Percentiles rank a stretch among this genome's conserved stretches.
Conservation (phyloP, 306 rosid species). For the Vicia villosa region DNA sequence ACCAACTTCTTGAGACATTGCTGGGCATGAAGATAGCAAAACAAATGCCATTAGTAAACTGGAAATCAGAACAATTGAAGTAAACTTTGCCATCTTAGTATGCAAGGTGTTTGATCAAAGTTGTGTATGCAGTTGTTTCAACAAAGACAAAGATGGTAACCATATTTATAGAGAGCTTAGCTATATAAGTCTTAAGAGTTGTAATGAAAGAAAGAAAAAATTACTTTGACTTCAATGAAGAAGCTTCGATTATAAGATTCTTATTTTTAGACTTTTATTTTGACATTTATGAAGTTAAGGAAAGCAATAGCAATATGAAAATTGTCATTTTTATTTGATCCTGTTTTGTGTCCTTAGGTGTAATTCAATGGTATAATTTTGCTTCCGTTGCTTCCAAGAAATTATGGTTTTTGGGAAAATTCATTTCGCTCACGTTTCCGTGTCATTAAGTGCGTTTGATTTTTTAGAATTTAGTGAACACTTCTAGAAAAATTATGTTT, state of each 20-base stretch:
- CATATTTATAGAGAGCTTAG: constrained; percentile 30
- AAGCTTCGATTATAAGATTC: constrained; percentile 2
- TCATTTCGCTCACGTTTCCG: neutral
- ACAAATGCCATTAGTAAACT: constrained; percentile 38
- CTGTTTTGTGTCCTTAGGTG: neutral
- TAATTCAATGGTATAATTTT: neutral
- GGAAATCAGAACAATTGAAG: constrained; percentile 30
- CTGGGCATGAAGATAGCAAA: constrained; percentile 36
- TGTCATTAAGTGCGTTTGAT: too few species aligned
- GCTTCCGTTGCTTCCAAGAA: neutral
- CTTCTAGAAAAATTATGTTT: too few species aligned
- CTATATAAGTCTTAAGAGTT: neutral
- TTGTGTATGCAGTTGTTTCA: neutral
- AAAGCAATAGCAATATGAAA: neutral
- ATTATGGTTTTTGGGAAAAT: neutral
- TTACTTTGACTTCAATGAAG: neutral
- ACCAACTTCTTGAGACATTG: constrained; percentile 61
- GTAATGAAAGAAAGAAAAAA: neutral
- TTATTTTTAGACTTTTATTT: constrained; percentile 9
- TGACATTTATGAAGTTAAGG: neutral
- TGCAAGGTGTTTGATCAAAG: neutral
- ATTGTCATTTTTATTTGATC: neutral
- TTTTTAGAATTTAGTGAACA: too few species aligned
- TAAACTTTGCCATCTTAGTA: constrained; percentile 42
- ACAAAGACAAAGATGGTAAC: neutral